Conservation (phyloP, 2,329 filamentous ascomycete species). For the Alternaria angustiovoidea region DNA sequence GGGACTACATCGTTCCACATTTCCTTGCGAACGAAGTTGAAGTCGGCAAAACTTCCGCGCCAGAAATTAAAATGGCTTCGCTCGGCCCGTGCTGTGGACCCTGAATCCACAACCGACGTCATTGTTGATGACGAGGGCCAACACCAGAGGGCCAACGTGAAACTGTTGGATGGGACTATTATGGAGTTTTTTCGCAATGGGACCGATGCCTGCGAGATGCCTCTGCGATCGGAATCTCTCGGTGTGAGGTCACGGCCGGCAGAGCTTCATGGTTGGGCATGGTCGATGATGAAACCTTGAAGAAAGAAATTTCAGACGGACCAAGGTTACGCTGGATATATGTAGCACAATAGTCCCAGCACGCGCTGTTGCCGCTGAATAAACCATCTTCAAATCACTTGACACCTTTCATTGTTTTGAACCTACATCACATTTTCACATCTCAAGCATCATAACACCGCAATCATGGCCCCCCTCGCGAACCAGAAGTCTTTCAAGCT, state of each 20-base stretch:
- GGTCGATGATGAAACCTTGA: conserved; percentile 20
- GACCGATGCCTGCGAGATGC: conserved; percentile 24
- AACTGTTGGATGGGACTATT: conserved; percentile 44
- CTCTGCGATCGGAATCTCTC: conserved; percentile 23
- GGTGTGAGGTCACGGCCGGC: conserved; percentile 23
- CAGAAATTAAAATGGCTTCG: background rate
- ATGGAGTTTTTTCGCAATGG: conserved; percentile 26
- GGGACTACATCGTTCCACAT: conserved; percentile 8
- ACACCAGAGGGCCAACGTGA: conserved; percentile 26
- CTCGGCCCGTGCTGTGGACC: conserved; percentile 31
- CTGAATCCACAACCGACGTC: conserved; percentile 42
- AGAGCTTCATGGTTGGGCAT: conserved; percentile 4
- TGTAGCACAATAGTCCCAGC: conserved; percentile 9
- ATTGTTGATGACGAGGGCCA: conserved; percentile 27
- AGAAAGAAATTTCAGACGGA: conserved; percentile 13
- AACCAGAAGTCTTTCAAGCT: conserved; percentile 60
- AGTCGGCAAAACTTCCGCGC: conserved; percentile 19
- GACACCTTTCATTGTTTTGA: background rate
- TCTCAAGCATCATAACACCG: conserved; percentile 4
- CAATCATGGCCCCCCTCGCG: conserved; percentile 39
- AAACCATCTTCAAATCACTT: background rate
- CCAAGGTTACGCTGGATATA: conserved; percentile 9
- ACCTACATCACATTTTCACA: background rate
- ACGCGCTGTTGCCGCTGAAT: conserved; percentile 7
- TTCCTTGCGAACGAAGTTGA: background rate